Conservation (phyloP, 768 basidiomycete genomes). For the Agaricus sinodeliciosus region DNA sequence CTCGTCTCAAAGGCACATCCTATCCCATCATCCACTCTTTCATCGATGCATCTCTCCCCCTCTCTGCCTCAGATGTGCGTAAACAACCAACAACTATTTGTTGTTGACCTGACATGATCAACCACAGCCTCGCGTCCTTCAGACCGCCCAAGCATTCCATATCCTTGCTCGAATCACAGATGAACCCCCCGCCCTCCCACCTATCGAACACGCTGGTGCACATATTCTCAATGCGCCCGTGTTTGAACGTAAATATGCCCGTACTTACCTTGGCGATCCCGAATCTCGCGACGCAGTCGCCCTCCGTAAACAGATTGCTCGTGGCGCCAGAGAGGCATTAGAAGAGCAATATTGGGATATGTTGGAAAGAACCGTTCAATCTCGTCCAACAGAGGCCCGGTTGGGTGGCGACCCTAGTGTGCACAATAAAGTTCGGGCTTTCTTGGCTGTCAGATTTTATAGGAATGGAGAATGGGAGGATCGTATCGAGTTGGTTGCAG, state of each 20-base stretch:
- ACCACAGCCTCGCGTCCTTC: conserved; percentile 41
- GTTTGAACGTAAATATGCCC: conserved; percentile 78
- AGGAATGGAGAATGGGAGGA: conserved; percentile 82
- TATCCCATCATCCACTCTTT: conserved; percentile 73
- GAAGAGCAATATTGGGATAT: conserved; percentile 88
- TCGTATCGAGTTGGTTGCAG: conserved; percentile 82
- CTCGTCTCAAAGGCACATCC: conserved; percentile 63
- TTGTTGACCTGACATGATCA: not conserved
- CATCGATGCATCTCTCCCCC: conserved; percentile 56
- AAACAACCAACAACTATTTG: not conserved
- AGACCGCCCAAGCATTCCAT: conserved; percentile 66
- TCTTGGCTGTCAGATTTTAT: conserved; percentile 75
- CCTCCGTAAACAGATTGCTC: conserved; percentile 68
- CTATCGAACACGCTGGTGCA: conserved; percentile 72
- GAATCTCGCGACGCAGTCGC: conserved; percentile 60
- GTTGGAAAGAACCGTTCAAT: conserved; percentile 75
- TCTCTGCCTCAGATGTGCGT: conserved; percentile 51
- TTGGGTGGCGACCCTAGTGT: conserved; percentile 91
- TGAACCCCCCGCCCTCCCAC: conserved; percentile 71
- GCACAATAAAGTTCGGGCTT: conserved; percentile 85
- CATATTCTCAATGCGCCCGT: conserved; percentile 77
- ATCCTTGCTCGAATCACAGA: conserved; percentile 69
- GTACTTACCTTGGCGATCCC: conserved; percentile 63
- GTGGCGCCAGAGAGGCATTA: conserved; percentile 72
- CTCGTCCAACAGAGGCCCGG: conserved; percentile 75